Base-by-base conservation (phyloP, 176 grass and related monocot genomes). In the Eragrostis nindensis region DNA sequence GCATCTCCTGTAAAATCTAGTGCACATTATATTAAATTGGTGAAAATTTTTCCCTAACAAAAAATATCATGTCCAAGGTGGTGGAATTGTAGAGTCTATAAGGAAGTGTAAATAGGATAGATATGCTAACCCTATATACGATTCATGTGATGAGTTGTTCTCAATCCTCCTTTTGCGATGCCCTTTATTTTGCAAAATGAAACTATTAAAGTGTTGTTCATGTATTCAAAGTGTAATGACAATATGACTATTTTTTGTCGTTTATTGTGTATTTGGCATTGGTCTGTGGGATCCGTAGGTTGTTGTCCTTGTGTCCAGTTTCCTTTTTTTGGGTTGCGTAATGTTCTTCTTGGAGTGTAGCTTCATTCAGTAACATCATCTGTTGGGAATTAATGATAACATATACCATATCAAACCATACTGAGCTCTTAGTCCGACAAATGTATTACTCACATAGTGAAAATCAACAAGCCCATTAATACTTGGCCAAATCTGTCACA, bases 161-260 rank as follows among this genome's bases (percentile, higher is more conserved):
- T 36, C 21, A 62, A 14, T 38, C 22, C 26, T 66, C 10, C 7
- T 68, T 22, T 26, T 53, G 18, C 17, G 13, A 15, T 47, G 30
- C 73, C 67, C 16, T 59, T 19, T 48, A 11, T 38, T 78, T 79
- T 48, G 29, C 10, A 15, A 19, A 38, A 27, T 81, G 32, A 77
- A 26, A 71, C 77, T 82, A 24, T 24, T 55, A 50, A 56, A 44
- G 40, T 64, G 36, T 54, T 73, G 12, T 72, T 72, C 25, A 16
- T 77, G 11, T 45, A 76, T 81, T 52, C 38, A n/a, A n/a, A 56
- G 13, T 79, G 47, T 12, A 40, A 65, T 63, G 5, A 80, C 40
- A 41, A 41, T 27, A 17, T 74, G 52, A 73, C 8, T 13, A 57
- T 1, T 36, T 22, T 47, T 66, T 15, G 21, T 24, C 59, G 4